Conservation (phyloP, 2,329 filamentous ascomycete species). For the Scopulariopsis brevicaulis region DNA sequence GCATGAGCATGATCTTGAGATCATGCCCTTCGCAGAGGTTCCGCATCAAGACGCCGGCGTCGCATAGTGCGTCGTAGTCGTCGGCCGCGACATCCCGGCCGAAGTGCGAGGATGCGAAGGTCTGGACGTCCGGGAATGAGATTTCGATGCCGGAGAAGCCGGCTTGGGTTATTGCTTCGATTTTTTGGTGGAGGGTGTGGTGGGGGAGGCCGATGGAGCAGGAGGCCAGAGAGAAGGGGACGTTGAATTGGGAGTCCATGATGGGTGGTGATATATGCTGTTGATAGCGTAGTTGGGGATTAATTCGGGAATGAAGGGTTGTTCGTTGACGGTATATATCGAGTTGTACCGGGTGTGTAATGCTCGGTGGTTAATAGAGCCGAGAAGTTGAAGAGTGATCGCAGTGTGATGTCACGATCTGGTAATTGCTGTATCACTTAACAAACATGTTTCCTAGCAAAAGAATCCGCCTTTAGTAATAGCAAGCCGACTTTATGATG, state of each 20-base stretch:
- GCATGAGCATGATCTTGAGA: slow-evolving; percentile 57
- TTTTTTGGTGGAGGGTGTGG: slow-evolving; percentile 42
- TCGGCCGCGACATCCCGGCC: slow-evolving; percentile 38
- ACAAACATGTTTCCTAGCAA: too few species aligned
- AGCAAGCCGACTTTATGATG: neutral
- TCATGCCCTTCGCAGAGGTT: slow-evolving; percentile 38
- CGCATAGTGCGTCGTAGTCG: slow-evolving; percentile 47
- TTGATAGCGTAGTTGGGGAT: neutral
- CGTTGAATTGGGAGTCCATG: slow-evolving; percentile 2
- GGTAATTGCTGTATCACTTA: too few species aligned
- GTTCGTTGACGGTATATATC: neutral
- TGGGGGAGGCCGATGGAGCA: slow-evolving; percentile 30
- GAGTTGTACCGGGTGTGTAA: neutral
- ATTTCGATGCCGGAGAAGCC: slow-evolving; percentile 64
- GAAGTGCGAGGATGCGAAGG: slow-evolving; percentile 42
- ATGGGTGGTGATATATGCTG: neutral
- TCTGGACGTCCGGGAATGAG: slow-evolving; percentile 59
- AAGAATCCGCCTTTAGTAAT: too few species aligned
- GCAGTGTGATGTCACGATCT: too few species aligned
- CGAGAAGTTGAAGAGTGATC: too few species aligned
- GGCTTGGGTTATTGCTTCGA: slow-evolving; percentile 49
- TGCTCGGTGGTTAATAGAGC: neutral
- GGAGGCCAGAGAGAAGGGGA: slow-evolving; percentile 38
- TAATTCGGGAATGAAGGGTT: neutral
- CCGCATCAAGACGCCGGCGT: slow-evolving; percentile 41